Evolutionary conservation across 176 grass and related monocot species (phyloP).

Genomic region (Cenchrus purpureus): DNA sequence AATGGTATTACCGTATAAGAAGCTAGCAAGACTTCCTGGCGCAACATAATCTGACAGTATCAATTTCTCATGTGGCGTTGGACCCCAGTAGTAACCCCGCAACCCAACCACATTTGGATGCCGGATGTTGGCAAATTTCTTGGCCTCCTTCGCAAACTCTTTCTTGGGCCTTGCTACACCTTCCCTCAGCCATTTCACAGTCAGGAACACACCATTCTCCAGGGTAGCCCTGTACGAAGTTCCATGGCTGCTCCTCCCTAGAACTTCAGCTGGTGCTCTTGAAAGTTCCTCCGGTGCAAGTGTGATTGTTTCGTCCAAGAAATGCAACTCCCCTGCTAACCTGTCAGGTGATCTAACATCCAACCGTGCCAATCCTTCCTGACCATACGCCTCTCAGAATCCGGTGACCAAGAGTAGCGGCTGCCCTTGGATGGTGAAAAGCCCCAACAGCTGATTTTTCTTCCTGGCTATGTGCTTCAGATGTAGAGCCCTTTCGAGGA

Average conservation of each 20-base stretch:
- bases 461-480: conserved; percentile 77
- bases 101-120: conserved; percentile 96
- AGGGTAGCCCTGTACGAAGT: conserved; percentile 93
- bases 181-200: conserved; percentile 97
- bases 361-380: conserved; percentile 71
- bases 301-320: conserved; percentile 95
- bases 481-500: conserved; percentile 73
- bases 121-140: conserved; percentile 92
- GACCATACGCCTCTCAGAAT: conserved; percentile 61
- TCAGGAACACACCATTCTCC: conserved; percentile 92
- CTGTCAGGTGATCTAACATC: conserved; percentile 85
- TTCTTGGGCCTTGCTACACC: conserved; percentile 92
- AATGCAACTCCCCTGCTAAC: conserved; percentile 84
- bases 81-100: conserved; percentile 97
- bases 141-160: conserved; percentile 94
- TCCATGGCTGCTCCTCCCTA: conserved; percentile 97
- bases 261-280: conserved; percentile 85
- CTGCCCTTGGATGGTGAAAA: conserved; percentile 89
- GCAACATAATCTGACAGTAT: conserved; percentile 94
- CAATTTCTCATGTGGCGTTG: conserved; percentile 94
- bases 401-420: conserved; percentile 87
- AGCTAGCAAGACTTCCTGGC: conserved; percentile 88
- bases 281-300: conserved; percentile 91
- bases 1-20: conserved; percentile 81
- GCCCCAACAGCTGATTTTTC: conserved; percentile 69